Evolutionary conservation across 1,284 basidiomycete species (phyloP).

Genomic region (Dichomitus squalens): DNA sequence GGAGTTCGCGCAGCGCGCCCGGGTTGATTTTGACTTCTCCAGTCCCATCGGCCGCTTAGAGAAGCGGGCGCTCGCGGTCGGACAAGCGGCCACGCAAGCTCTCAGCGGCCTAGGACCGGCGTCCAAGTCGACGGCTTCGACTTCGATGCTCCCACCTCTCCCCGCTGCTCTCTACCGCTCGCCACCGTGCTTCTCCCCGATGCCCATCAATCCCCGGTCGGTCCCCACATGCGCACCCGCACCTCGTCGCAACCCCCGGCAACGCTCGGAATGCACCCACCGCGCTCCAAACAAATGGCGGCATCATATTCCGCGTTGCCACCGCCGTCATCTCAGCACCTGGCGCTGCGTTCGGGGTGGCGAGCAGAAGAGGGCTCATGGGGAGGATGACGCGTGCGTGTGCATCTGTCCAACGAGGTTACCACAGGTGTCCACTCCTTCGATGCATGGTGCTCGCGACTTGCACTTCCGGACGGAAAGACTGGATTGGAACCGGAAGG

Average conservation of each 20-base stretch:
- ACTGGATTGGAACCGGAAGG: too few species aligned
- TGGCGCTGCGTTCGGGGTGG: neutral
- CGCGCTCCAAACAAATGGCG: too few species aligned
- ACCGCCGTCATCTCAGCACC: neutral
- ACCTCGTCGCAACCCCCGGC: neutral
- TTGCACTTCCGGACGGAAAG: neutral
- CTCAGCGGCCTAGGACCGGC: slow-evolving; percentile 6
- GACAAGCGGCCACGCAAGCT: slow-evolving; percentile 5
- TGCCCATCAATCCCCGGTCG: slow-evolving; percentile 15
- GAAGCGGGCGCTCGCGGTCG: slow-evolving; percentile 8
- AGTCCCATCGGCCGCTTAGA: too few species aligned
- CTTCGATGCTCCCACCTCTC: slow-evolving; percentile 3
- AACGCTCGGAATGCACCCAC: neutral
- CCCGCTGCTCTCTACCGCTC: slow-evolving; percentile 10
- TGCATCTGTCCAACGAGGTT: neutral
- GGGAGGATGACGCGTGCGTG: neutral
- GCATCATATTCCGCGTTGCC: neutral
- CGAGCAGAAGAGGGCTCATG: neutral
- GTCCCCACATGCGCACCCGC: neutral
- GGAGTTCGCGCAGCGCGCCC: neutral
- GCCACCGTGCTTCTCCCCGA: slow-evolving; percentile 17
- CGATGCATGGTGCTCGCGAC: neutral
- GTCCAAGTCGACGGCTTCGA: neutral
- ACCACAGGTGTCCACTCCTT: neutral
- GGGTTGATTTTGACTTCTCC: slow-evolving; percentile 18